These are phyloP conservation scores for Penicillium roqueforti DNA, from an alignment of 495 filamentous ascomycete genomes.

Conservation along the genomic window DNA sequence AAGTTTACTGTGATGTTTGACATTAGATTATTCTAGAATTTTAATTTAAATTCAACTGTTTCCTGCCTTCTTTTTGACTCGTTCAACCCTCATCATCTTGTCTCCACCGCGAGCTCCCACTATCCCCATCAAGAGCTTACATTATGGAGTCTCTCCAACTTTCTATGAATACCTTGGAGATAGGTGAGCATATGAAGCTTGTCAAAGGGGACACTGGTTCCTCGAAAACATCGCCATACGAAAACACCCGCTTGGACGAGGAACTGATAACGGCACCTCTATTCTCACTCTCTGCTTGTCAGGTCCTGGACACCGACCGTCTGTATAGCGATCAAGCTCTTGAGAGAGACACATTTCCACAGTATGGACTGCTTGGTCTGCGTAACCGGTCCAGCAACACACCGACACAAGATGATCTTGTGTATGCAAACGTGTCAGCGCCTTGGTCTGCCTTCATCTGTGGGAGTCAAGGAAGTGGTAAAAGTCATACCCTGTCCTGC, in stretches of 20 bases:
- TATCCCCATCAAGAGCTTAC: neutral
- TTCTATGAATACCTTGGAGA: neutral
- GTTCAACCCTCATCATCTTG: neutral
- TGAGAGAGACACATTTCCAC: neutral
- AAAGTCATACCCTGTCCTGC: conserved; percentile 66
- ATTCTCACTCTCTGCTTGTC: neutral
- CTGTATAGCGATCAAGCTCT: neutral
- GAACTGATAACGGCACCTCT: neutral
- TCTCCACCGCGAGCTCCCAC: neutral
- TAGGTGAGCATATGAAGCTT: neutral
- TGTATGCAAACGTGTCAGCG: conserved; percentile 9
- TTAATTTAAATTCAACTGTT: no score
- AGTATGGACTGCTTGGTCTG: conserved; percentile 1
- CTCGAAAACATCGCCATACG: neutral
- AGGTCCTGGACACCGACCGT: neutral
- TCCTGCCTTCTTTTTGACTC: neutral
- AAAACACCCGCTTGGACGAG: neutral
- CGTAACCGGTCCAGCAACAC: neutral
- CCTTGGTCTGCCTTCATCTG: conserved; percentile 63
- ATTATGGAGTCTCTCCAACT: neutral
- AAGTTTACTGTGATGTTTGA: no score
- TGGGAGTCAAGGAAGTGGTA: conserved; percentile 69
- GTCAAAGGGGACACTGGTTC: neutral
- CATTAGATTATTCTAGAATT: no score
- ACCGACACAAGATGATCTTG: neutral